Base-by-base conservation (phyloP, 495 filamentous ascomycete genomes). In the Xylaria nigripes region DNA sequence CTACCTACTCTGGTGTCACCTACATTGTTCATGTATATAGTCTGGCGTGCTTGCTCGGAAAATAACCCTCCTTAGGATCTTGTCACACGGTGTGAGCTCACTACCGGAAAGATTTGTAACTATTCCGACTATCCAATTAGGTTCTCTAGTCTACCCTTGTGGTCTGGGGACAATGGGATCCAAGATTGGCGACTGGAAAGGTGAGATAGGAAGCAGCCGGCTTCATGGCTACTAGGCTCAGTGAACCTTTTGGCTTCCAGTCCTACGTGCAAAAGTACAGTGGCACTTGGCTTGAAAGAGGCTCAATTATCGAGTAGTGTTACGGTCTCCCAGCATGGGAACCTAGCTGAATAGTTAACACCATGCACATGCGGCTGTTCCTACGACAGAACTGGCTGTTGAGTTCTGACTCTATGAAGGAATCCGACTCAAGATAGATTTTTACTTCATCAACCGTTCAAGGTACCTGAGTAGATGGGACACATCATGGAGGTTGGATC, bases 71-170 rank as follows among this genome's bases (percentile, higher is more conserved):
- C 48, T n/a, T 51, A 29, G 19, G 25, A 42, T 51, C 34, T 48
- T 51, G 46, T 40, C 41, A 57, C 54, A 51, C 40, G 40, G 54
- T 47, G 48, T 57, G 41, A 51, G 40, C 48, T 42, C 48, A 47
- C 18, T 51, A 22, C 34, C 34, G 42, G 54, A 10, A 41, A 21
- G 32, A 47, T 32, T 38, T 27, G 48, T 46, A 32, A 27, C 40
- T 50, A 34, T 45, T 50, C 53, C 36, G 53, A 44, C 24, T 27
- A 27, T 30, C 53, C 36, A 48, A 55, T 44, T 40, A 38, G 6
- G 38, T 24, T n/a, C 9, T 18, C n/a, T 9, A n/a, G 36, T 40
- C 15, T 12, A 30, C 24, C 19, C 45, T 50, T 19, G 19, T 29
- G 21, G 21, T 34, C 41, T 24, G 15, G 6, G 9, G 27, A 34